These are phyloP conservation scores for Rhodotorula sp. DNA, from an alignment of 1,284 basidiomycete species.

Conservation along the genomic window DNA sequence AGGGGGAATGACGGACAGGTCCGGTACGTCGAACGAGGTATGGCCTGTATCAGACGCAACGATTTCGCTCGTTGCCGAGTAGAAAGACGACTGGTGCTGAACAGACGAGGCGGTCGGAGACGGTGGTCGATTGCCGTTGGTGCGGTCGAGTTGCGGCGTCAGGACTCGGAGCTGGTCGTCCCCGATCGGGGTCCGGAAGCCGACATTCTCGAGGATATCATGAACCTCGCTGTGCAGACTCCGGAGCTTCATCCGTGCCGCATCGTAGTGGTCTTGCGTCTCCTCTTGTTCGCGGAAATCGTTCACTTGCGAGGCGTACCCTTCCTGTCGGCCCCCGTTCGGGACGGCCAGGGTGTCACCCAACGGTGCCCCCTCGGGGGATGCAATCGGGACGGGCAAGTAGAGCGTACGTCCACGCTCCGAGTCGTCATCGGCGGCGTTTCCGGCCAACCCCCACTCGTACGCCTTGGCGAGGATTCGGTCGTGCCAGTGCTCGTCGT, in stretches of 20 bases:
- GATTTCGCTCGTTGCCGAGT: slow-evolving; percentile 18
- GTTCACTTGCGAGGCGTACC: slow-evolving; percentile 5
- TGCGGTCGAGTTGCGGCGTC: not conserved
- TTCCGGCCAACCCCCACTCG: slow-evolving; percentile 1
- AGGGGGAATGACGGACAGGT: not conserved
- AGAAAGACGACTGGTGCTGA: slow-evolving; percentile 3
- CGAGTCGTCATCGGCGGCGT: not conserved
- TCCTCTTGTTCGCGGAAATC: slow-evolving; percentile 24
- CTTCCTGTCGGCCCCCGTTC: not conserved
- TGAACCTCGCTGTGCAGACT: not conserved
- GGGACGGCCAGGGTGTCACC: not conserved
- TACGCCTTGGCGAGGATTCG: not conserved
- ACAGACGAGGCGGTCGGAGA: not conserved
- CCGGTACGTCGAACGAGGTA: not conserved
- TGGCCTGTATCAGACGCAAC: not conserved
- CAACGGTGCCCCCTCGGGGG: not conserved
- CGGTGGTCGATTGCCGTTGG: not conserved
- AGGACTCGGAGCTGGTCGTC: not conserved
- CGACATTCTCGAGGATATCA: slow-evolving; percentile 2
- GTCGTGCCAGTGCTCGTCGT: not conserved
- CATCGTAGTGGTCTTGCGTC: slow-evolving; percentile 15
- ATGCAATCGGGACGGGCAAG: not conserved
- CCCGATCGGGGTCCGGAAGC: not conserved
- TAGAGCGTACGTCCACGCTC: not conserved
- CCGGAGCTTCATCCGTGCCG: slow-evolving; percentile 1